Evolutionary conservation across 2,329 filamentous ascomycete species (phyloP).

Genomic region (Elsinoe arachidis): DNA sequence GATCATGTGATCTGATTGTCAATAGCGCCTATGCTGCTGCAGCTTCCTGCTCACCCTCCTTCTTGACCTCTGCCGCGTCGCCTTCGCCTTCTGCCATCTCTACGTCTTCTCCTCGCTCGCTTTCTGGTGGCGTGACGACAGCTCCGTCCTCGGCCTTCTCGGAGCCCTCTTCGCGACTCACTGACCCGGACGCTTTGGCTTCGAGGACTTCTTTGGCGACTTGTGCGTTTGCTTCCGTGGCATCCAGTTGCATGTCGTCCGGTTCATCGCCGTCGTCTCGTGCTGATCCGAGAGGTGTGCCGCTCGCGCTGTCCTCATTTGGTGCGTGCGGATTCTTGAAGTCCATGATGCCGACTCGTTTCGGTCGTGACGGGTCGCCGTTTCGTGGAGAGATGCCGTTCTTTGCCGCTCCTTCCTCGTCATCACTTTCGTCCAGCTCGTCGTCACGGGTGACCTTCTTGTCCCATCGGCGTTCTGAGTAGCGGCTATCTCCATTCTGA

Average conservation of each 20-base stretch:
- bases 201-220: conserved; percentile 21
- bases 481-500: conserved; percentile 73
- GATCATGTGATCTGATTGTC: neutral
- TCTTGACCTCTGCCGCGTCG: conserved; percentile 13
- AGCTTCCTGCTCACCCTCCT: neutral
- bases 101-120: conserved; percentile 16
- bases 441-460: conserved; percentile 62
- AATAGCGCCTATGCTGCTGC: neutral
- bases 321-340: conserved; percentile 50
- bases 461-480: conserved; percentile 75
- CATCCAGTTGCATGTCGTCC: conserved; percentile 23
- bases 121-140: conserved; percentile 13
- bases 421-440: conserved; percentile 80
- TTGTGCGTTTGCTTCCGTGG: conserved; percentile 19
- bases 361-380: conserved; percentile 31
- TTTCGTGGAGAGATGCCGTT: conserved; percentile 60
- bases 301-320: conserved; percentile 39
- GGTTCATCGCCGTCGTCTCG: neutral
- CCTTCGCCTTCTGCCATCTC: conserved; percentile 22
- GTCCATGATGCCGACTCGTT: conserved; percentile 53
- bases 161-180: conserved; percentile 10
- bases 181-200: conserved; percentile 20
- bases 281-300: conserved; percentile 12
- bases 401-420: conserved; percentile 67
- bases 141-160: conserved; percentile 10